phyloP scores from a whole-genome alignment of 805 yeast species.

The Candida oleophila region DNA sequence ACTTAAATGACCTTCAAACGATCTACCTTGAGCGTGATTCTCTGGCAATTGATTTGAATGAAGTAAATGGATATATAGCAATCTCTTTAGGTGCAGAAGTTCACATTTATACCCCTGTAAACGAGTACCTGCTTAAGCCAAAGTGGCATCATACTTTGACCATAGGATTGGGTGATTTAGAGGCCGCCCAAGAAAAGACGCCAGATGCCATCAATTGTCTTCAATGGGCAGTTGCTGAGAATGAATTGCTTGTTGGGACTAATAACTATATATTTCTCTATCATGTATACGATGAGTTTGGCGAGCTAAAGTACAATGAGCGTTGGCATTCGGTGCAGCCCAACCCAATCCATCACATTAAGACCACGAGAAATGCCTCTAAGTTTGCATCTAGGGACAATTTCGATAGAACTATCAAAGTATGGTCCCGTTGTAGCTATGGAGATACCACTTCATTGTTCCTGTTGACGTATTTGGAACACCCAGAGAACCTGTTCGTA shows the following conservation, averaged over 20 bases:
- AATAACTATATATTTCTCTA: constrained; percentile 50
- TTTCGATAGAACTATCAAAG: constrained; percentile 65
- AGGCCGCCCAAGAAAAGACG: constrained; percentile 13
- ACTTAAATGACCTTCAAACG: constrained; percentile 56
- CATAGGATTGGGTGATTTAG: constrained; percentile 13
- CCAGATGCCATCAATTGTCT: constrained; percentile 35
- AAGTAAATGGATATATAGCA: constrained; percentile 57
- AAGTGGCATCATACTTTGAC: constrained; percentile 44
- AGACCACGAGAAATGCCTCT: constrained; percentile 66
- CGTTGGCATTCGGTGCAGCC: constrained; percentile 58
- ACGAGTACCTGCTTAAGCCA: constrained; percentile 43
- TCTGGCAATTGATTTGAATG: constrained; percentile 60
- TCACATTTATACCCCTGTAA: constrained; percentile 54
- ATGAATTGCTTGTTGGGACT: constrained; percentile 65
- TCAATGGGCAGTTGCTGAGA: constrained; percentile 52
- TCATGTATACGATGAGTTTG: constrained; percentile 48
- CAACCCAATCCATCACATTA: constrained; percentile 54
- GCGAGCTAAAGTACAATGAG: constrained; percentile 28
- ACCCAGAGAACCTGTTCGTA: constrained; percentile 49
- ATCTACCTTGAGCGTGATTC: constrained; percentile 70
- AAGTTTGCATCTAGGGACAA: constrained; percentile 51
- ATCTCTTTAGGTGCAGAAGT: constrained; percentile 47
- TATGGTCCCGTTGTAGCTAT: constrained; percentile 75
- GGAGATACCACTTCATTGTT: constrained; percentile 55
- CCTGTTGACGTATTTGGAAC: constrained; percentile 68